Evolutionary conservation across 2,329 filamentous ascomycete genomes (phyloP).

Genomic region (Cercospora brassicicola): DNA sequence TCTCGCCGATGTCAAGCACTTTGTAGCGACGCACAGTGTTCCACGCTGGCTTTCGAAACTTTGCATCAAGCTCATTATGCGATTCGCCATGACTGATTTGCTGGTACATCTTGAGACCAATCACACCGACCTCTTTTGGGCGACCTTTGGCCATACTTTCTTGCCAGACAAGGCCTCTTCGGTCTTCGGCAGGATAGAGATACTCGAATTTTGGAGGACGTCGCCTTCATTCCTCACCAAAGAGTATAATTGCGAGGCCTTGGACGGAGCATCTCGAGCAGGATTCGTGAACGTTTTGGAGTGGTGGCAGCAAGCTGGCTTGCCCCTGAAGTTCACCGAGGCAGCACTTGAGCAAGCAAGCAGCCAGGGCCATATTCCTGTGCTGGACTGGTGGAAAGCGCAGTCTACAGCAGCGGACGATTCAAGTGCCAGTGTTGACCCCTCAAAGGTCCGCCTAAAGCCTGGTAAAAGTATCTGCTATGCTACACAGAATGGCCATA

Average conservation of each 20-base stretch:
- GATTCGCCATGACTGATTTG: constrained; percentile 79
- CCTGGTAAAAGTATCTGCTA: constrained; percentile 81
- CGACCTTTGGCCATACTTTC: constrained; percentile 77
- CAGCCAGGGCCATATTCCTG: constrained; percentile 76
- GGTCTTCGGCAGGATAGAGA: constrained; percentile 78
- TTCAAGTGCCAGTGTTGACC: constrained; percentile 31
- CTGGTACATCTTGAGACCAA: constrained; percentile 69
- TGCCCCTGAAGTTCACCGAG: constrained; percentile 82
- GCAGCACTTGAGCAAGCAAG: constrained; percentile 84
- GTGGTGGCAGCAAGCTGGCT: constrained; percentile 83
- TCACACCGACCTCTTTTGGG: constrained; percentile 75
- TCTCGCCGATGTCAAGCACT: constrained; percentile 68
- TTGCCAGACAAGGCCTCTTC: constrained; percentile 85
- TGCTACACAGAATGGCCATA: constrained; percentile 78
- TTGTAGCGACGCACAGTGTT: constrained; percentile 66
- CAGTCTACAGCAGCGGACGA: constrained; percentile 41
- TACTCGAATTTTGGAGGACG: constrained; percentile 88
- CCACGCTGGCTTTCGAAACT: constrained; percentile 75
- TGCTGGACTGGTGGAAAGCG: constrained; percentile 91
- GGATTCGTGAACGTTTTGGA: constrained; percentile 84
- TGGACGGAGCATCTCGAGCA: constrained; percentile 82
- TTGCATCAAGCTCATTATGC: constrained; percentile 85
- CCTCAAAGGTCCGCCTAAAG: constrained; percentile 60
- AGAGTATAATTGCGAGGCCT: constrained; percentile 79
- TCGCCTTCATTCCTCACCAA: constrained; percentile 80